Base-by-base conservation (phyloP, 169 alveolate genomes). In the Amoebophrya sp. region DNA sequence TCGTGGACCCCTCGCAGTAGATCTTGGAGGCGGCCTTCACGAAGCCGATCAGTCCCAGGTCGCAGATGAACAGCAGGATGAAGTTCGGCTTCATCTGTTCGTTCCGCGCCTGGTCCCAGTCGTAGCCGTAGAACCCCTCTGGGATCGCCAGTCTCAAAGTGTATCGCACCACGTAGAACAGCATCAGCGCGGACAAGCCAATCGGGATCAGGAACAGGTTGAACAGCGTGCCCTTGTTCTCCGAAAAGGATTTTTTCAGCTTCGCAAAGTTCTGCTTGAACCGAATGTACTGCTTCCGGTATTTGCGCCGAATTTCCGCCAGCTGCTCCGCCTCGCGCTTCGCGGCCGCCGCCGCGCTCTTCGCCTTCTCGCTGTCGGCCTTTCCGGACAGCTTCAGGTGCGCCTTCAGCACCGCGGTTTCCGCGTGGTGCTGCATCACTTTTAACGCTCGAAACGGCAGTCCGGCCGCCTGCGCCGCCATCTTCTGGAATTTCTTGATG, bases 51-150 rank as follows among this genome's bases (percentile, higher is more conserved):
- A 58, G 23, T 13, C 78, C 78, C 78, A 58, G 23, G 23, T 58
- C 78, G 78, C 78, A 58, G 78, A 58, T 58, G 78, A 58, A 58
- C 34, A 58, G 78, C 39, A 58, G 78, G 23, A 58, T 58, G 78
- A 58, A 58, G 78, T 58, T 58, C 34, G 78, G 78, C 34, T 58
- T 58, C 34, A 58, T 16, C 78, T 58, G 78, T 16, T 58, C 78
- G 78, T 58, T 58, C 39, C 78, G 78, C 23, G 78, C 78, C 23
- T 58, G 78, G 78, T 58, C 78, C 78, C 78, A 58, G 78, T 58
- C 78, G 78, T 23, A 58, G 7, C 78, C 78, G 29, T 7, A 7
- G 78, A 58, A 58, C 39, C 78, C 78, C 78, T 58, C 78, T 2
- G 78, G 78, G 29, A 16, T 2, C 34, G 78, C 2, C 78, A 58